These are phyloP conservation scores for Dentipellis sp. DNA, from an alignment of 768 basidiomycete genomes.

Conservation along the genomic window DNA sequence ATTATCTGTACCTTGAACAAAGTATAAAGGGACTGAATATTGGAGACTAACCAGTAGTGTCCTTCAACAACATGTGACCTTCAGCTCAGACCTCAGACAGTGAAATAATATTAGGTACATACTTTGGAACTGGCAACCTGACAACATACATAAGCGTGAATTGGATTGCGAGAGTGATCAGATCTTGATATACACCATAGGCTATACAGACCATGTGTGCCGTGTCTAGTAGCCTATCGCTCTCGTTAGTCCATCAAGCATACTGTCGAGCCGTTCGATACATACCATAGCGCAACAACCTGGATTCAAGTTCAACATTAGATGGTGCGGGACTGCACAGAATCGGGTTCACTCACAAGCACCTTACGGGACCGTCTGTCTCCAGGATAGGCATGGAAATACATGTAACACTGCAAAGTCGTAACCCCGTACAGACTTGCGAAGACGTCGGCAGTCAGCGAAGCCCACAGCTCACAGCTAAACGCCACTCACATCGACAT, in stretches of 20 bases:
- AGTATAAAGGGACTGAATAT: too few relatives aligned
- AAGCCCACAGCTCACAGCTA: background rate
- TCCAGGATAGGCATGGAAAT: background rate
- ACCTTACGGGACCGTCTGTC: background rate
- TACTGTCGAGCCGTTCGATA: background rate
- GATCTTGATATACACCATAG: background rate
- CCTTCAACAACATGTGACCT: too few relatives aligned
- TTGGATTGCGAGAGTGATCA: background rate
- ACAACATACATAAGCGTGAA: too few relatives aligned
- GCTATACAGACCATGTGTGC: background rate
- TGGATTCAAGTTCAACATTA: background rate
- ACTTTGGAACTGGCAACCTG: too few relatives aligned
- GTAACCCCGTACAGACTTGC: background rate
- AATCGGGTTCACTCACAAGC: background rate
- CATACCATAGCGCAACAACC: background rate
- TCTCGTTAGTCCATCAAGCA: background rate
- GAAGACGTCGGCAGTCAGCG: background rate
- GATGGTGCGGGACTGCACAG: background rate
- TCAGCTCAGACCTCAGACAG: too few relatives aligned
- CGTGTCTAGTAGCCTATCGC: background rate
- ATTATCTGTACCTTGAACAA: too few relatives aligned
- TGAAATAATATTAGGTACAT: too few relatives aligned
- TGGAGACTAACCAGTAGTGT: too few relatives aligned
- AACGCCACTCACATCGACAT: background rate
- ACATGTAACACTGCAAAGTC: background rate